Evolutionary conservation across 352 stramenopile species (phyloP), one percentile per base, ranked within the genome.

Genomic region (Phytopythium litorale): DNA sequence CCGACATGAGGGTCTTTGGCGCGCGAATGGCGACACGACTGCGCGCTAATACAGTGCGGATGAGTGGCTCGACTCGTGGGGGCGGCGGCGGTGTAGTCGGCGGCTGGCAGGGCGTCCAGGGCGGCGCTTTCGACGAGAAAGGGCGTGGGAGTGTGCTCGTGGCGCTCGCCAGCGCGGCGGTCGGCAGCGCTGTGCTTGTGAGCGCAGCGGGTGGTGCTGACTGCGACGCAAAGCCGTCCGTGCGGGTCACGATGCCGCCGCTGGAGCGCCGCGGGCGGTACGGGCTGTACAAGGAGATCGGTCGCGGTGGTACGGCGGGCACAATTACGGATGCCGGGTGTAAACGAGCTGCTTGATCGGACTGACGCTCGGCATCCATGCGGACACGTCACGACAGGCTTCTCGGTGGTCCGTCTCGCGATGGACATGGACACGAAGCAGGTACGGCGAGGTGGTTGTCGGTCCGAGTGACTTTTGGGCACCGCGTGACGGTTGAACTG

Each of bases 331-430:
- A 32, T 32, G 28, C 28, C 28, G 3, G 28, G 28, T 32, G 28
- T 32, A 7, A 32, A 32, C 28, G 28, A 7, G 28, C 28, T 32
- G 28, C 28, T 40, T 33, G 57, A 42, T 37, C 28, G 28, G 28
- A 32, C 57, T 69, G 56, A 59, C 56, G 11, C 51, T 64, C 23
- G 33, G 13, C 59, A 52, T 60, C 58, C 19, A 9, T 64, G 19
- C 23, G 52, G 32, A 9, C 51, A 16, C 43, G 23, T 63, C 28
- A 32, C 5, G 28, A 32, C 28, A 91, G 81, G 81, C 1, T 91
- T 89, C 62, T 87, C 81, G 16, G 65, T 85, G 45, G 81, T 91
- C 60, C 79, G 78, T 13, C 76, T 91, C 46, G 81, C 81, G 21
- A 48, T 83, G n/a, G 78, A 91, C 58, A 79, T 66, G 25, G 33